These are phyloP conservation scores for Capsella rubella DNA, from an alignment of 441 rosid species.

Conservation along the genomic window DNA sequence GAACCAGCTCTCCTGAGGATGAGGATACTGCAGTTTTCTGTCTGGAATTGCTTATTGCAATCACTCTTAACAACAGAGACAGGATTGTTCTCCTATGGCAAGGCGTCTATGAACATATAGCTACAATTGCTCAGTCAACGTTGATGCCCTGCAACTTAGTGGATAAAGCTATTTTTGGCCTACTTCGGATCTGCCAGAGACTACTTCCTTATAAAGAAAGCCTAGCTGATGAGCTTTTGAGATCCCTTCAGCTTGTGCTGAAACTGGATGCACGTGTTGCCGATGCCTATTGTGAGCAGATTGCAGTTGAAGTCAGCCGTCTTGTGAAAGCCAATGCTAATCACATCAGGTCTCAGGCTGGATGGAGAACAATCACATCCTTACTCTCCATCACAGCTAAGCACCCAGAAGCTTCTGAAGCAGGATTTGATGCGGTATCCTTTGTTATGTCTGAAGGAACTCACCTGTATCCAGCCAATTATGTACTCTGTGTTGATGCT, in stretches of 20 bases:
- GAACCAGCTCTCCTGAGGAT: constrained; percentile 83
- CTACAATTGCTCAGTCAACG: constrained; percentile 91
- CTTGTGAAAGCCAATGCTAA: constrained; percentile 95
- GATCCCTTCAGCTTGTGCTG: constrained; percentile 88
- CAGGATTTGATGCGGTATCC: constrained; percentile 79
- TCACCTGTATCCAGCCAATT: constrained; percentile 77
- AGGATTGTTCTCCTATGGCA: constrained; percentile 93
- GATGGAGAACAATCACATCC: constrained; percentile 92
- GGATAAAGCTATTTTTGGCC: constrained; percentile 96
- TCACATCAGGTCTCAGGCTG: constrained; percentile 89
- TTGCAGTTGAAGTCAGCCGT: constrained; percentile 88
- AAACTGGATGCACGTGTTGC: constrained; percentile 98
- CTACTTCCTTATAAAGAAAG: constrained; percentile 96
- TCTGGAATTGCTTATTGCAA: constrained; percentile 89
- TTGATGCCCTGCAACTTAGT: constrained; percentile 88
- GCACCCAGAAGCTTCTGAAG: constrained; percentile 95
- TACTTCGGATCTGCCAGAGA: constrained; percentile 90
- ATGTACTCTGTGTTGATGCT: constrained; percentile 78
- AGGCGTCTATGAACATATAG: constrained; percentile 93
- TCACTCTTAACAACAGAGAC: constrained; percentile 93
- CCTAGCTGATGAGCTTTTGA: constrained; percentile 91
- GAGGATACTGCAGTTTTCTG: constrained; percentile 97
- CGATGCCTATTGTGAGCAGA: constrained; percentile 95
- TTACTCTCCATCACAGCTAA: constrained; percentile 90
- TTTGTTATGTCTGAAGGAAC: constrained; percentile 88